Percentiles rank a stretch among this genome's conserved stretches.
phyloP scores from a whole-genome alignment of 306 rosid genomes.

The Pueraria montana region DNA sequence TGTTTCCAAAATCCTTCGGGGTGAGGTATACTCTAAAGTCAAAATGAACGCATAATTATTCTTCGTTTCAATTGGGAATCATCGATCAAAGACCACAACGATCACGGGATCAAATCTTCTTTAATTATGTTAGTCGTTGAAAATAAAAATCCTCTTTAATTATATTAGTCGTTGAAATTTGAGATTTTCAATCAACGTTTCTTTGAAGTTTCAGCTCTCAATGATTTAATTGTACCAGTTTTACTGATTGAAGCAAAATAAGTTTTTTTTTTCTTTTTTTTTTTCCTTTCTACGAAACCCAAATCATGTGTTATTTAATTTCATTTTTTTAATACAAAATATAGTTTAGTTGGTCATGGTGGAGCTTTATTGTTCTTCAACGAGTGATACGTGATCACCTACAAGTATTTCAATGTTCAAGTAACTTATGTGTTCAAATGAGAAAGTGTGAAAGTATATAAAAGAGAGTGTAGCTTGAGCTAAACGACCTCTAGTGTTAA shows the following conservation, averaged over 20 bases:
- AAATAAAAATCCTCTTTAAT: neutral
- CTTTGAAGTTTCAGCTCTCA: neutral
- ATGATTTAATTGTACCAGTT: neutral
- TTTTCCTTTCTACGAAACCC: too few species aligned
- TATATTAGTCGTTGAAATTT: neutral
- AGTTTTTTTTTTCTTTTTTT: neutral
- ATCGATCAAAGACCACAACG: neutral
- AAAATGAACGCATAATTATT: neutral
- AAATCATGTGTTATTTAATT: too few species aligned
- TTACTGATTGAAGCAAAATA: neutral
- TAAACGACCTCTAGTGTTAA: too few species aligned
- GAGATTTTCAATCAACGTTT: neutral
- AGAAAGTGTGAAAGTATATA: too few species aligned
- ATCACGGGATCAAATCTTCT: conserved; percentile 1
- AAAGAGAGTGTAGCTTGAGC: too few species aligned
- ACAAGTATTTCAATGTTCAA: too few species aligned
- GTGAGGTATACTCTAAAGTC: neutral
- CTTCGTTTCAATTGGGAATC: neutral
- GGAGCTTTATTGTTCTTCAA: too few species aligned
- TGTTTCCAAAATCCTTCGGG: neutral
- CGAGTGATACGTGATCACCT: too few species aligned
- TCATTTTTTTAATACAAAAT: too few species aligned
- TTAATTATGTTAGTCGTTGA: neutral
- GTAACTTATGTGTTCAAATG: too few species aligned
- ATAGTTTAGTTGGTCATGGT: too few species aligned